phyloP scores from a whole-genome alignment of 2,329 filamentous ascomycete species.

The Corinectria fuckeliana region DNA sequence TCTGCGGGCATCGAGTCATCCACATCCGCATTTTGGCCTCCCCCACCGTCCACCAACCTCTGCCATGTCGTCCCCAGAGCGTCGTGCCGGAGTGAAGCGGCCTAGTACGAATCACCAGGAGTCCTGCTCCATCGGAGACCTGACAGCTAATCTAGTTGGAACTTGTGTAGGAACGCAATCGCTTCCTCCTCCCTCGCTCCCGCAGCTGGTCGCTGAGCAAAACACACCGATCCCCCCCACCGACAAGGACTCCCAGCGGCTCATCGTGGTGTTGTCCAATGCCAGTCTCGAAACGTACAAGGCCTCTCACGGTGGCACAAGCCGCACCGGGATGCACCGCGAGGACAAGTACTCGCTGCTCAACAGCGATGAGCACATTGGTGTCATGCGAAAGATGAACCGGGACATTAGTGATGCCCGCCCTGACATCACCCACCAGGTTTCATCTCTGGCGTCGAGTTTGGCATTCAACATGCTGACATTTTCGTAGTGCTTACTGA shows the following conservation, averaged over 20 bases:
- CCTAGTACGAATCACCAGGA: conserved; percentile 46
- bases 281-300: conserved; percentile 98
- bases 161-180: conserved; percentile 80
- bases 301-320: conserved; percentile 75
- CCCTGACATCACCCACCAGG: conserved; percentile 98
- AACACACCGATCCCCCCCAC: conserved; percentile 80
- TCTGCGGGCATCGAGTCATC: conserved; percentile 11
- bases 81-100: conserved; percentile 50
- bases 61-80: conserved; percentile 50
- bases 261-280: conserved; percentile 97
- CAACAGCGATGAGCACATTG: conserved; percentile 99
- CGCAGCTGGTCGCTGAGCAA: conserved; percentile 92
- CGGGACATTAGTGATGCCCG: conserved; percentile 97
- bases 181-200: conserved; percentile 87
- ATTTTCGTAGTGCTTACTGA: conserved; percentile 81
- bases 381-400: conserved; percentile 99
- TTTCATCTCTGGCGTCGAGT: conserved; percentile 51
- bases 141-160: conserved; percentile 25
- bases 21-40: conserved; percentile 17
- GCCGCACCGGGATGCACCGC: conserved; percentile 67
- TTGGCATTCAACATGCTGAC: conserved; percentile 57
- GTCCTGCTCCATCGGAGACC: neutral
- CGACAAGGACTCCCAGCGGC: conserved; percentile 88
- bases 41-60: conserved; percentile 10
- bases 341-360: conserved; percentile 97